Evolutionary conservation across 768 basidiomycete genomes (phyloP).

Genomic region (Collybia mongolica): DNA sequence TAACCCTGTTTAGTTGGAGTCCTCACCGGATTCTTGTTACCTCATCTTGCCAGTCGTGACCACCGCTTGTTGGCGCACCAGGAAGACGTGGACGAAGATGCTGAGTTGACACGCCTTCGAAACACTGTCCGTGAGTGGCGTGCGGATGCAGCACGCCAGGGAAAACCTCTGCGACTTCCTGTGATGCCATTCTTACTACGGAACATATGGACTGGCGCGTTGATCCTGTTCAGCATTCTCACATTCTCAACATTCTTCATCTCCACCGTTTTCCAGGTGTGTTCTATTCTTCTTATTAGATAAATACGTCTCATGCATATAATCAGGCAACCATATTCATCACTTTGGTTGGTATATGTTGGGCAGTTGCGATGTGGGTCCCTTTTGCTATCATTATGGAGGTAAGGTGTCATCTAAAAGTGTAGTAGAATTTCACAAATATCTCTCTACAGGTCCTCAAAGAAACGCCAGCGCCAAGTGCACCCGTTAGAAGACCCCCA

Average conservation of each 20-base stretch:
- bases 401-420: constrained; percentile 36
- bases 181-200: constrained; percentile 88
- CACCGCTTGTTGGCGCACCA: constrained; percentile 72
- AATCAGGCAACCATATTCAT: constrained; percentile 77
- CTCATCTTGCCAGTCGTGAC: constrained; percentile 80
- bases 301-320: background rate
- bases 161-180: constrained; percentile 75
- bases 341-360: constrained; percentile 86
- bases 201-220: constrained; percentile 91
- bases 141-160: constrained; percentile 75
- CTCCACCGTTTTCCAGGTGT: constrained; percentile 68
- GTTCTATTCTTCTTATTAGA: constrained; percentile 7
- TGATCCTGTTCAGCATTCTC: constrained; percentile 76
- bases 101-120: constrained; percentile 68
- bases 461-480: constrained; percentile 33
- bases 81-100: constrained; percentile 72
- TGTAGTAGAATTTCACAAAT: background rate
- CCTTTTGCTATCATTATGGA: constrained; percentile 99
- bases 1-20: constrained; percentile 68
- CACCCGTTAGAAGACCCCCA: constrained; percentile 36
- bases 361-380: constrained; percentile 98
- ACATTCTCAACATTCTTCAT: constrained; percentile 89
- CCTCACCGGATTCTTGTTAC: constrained; percentile 75
- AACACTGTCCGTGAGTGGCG: constrained; percentile 79
- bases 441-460: constrained; percentile 60